phyloP scores from a whole-genome alignment of 306 rosid species.

The Vigna angularis region DNA sequence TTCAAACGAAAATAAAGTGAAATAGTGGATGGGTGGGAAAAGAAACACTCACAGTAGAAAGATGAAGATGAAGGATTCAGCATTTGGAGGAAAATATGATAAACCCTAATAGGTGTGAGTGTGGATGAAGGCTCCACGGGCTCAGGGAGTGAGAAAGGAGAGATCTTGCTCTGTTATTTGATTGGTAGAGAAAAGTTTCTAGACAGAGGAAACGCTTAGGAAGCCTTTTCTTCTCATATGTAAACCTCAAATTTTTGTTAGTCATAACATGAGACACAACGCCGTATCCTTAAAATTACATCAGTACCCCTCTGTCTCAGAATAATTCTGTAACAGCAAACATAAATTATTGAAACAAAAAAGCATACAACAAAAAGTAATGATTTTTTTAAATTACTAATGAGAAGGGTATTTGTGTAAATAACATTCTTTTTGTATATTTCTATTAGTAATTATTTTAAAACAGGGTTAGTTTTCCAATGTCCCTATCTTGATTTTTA shows the following conservation, averaged over 20 bases:
- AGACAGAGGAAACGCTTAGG: constrained; percentile 57
- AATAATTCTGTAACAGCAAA: too few species aligned
- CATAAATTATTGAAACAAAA: too few species aligned
- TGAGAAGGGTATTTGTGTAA: neutral
- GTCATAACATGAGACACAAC: neutral
- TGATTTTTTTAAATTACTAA: neutral
- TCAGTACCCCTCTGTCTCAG: neutral
- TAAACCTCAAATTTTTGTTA: neutral
- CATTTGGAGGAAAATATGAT: constrained; percentile 50
- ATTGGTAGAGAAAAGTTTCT: constrained; percentile 55
- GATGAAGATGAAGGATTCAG: constrained; percentile 47
- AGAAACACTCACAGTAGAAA: constrained; percentile 60
- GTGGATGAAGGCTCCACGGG: neutral
- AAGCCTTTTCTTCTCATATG: constrained; percentile 47
- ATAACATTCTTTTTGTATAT: too few species aligned
- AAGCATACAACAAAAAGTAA: neutral
- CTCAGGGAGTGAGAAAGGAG: neutral
- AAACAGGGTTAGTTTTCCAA: neutral
- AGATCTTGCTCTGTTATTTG: constrained; percentile 50
- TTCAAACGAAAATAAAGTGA: neutral
- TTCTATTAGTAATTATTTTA: neutral
- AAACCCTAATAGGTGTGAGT: constrained; percentile 49
- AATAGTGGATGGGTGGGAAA: neutral
- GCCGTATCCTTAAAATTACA: constrained; percentile 4
- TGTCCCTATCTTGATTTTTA: constrained; percentile 7